These are phyloP conservation scores for Leishmania tarentolae DNA, from an alignment of 208 protist species.

Conservation along the genomic window DNA sequence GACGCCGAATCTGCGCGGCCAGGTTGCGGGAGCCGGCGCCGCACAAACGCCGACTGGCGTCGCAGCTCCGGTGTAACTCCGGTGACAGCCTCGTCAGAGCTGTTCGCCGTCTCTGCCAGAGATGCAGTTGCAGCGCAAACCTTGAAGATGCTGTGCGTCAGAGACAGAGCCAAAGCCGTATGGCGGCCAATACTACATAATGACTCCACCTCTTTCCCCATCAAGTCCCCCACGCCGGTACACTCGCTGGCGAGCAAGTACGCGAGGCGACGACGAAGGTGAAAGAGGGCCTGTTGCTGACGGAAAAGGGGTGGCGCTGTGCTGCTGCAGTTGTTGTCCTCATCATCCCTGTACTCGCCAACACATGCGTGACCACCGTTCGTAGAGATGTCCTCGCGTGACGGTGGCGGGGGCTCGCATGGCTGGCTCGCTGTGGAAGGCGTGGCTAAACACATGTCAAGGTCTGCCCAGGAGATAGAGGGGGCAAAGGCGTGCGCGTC, in stretches of 20 bases:
- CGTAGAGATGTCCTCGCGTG: not conserved
- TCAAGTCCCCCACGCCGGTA: not conserved
- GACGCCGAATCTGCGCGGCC: not conserved
- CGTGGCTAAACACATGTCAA: slow-evolving; percentile 2
- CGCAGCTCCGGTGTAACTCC: not conserved
- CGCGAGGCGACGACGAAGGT: slow-evolving; percentile 28
- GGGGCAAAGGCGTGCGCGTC: not conserved
- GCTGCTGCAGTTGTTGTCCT: not conserved
- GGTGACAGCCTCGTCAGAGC: not conserved
- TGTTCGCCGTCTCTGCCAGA: not conserved
- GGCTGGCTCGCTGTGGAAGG: not conserved
- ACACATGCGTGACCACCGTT: not conserved
- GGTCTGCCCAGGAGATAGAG: slow-evolving; percentile 1
- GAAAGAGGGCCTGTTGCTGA: slow-evolving; percentile 26
- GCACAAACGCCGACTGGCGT: not conserved
- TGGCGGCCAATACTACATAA: slow-evolving; percentile 14
- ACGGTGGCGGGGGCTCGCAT: not conserved
- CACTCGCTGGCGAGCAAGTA: slow-evolving; percentile 25
- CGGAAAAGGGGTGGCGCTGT: slow-evolving; percentile 4
- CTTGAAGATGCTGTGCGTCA: slow-evolving; percentile 18
- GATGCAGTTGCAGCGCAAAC: not conserved
- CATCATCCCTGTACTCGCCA: not conserved
- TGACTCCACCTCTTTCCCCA: not conserved
- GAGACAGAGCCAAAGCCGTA: slow-evolving; percentile 20
- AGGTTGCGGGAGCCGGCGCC: not conserved